phyloP scores from a whole-genome alignment of 1,139 yeast genomes.

The Pichia sp. region DNA sequence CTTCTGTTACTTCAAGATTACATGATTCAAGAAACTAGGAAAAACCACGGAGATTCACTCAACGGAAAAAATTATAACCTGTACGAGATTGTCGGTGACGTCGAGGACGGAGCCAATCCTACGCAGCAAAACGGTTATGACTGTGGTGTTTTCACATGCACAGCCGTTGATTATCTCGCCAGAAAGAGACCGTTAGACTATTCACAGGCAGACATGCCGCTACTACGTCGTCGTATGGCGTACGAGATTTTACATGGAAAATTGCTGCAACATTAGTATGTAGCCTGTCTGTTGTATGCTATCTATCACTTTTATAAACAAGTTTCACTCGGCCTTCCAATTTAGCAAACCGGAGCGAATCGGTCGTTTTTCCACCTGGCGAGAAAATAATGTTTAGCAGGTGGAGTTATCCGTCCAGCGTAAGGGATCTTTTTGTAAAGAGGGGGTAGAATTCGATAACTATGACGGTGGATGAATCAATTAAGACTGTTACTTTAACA shows the following conservation, averaged over 20 bases:
- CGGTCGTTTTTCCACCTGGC: no score
- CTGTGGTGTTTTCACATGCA: constrained; percentile 92
- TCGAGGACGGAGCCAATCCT: constrained; percentile 44
- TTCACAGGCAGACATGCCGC: constrained; percentile 62
- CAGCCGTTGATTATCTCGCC: constrained; percentile 60
- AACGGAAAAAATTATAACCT: constrained; percentile 29
- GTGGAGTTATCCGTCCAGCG: no score
- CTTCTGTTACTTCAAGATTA: constrained; percentile 49
- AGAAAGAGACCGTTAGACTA: constrained; percentile 41
- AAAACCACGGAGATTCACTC: constrained; percentile 29
- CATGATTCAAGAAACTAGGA: constrained; percentile 47
- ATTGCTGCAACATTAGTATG: constrained; percentile 7
- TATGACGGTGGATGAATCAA: not conserved
- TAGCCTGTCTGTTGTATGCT: no score
- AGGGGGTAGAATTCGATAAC: not conserved
- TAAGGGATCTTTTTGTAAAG: no score
- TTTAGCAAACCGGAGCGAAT: no score
- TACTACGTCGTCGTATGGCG: constrained; percentile 66
- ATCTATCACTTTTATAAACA: no score
- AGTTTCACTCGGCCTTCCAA: no score
- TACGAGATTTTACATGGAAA: constrained; percentile 30
- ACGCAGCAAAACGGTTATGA: constrained; percentile 87
- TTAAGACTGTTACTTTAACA: not conserved
- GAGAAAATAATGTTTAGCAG: no score
- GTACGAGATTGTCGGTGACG: constrained; percentile 29